These are phyloP conservation scores for Phycomyces blakesleeanus DNA, from an alignment of 192 early-diverging fungal genomes.

Conservation along the genomic window DNA sequence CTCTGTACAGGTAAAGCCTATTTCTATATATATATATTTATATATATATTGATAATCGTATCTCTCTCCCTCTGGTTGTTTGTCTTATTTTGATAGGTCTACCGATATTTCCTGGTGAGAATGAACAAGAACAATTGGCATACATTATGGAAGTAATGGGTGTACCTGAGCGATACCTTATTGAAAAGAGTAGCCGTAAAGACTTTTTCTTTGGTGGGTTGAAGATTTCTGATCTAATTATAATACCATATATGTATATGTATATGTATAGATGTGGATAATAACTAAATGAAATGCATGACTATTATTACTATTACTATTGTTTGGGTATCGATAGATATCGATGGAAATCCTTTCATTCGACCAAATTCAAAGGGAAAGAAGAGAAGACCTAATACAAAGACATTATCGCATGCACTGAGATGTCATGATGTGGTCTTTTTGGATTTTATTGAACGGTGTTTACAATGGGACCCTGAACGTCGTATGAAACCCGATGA, in stretches of 20 bases:
- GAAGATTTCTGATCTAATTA: neutral
- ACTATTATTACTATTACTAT: conserved; percentile 33
- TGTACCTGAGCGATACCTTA: conserved; percentile 69
- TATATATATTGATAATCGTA: too few relatives aligned
- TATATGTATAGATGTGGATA: too few relatives aligned
- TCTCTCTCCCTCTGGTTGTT: too few relatives aligned
- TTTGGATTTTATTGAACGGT: conserved; percentile 82
- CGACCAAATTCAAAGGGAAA: conserved; percentile 88
- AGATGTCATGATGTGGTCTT: conserved; percentile 77
- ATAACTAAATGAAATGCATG: neutral
- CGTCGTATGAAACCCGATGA: conserved; percentile 82
- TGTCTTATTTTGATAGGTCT: conserved; percentile 58
- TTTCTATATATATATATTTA: too few relatives aligned
- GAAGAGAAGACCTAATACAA: conserved; percentile 74
- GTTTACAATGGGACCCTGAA: conserved; percentile 90
- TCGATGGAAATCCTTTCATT: conserved; percentile 52
- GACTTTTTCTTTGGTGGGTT: conserved; percentile 88
- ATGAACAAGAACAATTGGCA: conserved; percentile 92
- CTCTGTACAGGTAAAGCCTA: conserved; percentile 74
- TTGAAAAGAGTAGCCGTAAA: conserved; percentile 75
- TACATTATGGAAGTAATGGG: conserved; percentile 97
- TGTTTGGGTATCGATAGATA: conserved; percentile 42
- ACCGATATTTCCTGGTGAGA: conserved; percentile 96
- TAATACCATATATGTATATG: too few relatives aligned
- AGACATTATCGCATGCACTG: conserved; percentile 72